phyloP scores from a whole-genome alignment of 2,329 filamentous ascomycete genomes.

The Didymella segeticola region DNA sequence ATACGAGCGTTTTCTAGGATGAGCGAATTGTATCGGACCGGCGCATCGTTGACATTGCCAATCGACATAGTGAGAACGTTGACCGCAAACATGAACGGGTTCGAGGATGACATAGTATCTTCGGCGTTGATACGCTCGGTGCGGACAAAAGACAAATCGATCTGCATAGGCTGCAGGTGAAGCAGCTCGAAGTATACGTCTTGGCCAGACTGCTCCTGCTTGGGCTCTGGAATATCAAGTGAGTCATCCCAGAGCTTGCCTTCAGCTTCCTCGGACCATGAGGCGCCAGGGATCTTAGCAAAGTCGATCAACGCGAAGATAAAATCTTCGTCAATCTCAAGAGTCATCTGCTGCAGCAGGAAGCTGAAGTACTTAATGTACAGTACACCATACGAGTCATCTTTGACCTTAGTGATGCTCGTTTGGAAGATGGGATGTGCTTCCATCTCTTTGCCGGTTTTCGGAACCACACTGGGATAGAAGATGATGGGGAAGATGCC shows the following conservation, averaged over 20 bases:
- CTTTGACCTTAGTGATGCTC: constrained; percentile 92
- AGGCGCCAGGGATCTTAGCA: constrained; percentile 87
- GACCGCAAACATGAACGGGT: constrained; percentile 98
- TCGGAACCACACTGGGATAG: constrained; percentile 96
- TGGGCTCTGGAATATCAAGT: constrained; percentile 90
- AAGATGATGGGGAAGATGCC: constrained; percentile 97
- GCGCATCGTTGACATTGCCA: constrained; percentile 97
- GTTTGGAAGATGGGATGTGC: constrained; percentile 93
- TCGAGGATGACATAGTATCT: constrained; percentile 85
- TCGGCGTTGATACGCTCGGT: constrained; percentile 97
- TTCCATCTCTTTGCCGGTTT: constrained; percentile 95
- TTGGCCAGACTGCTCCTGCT: constrained; percentile 80
- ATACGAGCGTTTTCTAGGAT: constrained; percentile 95
- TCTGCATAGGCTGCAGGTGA: constrained; percentile 97
- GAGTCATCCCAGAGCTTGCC: constrained; percentile 88
- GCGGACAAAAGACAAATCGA: constrained; percentile 95
- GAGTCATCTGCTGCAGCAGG: constrained; percentile 94
- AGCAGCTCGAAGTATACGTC: constrained; percentile 98
- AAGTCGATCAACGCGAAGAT: constrained; percentile 96
- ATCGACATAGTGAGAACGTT: constrained; percentile 99
- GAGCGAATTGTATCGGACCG: constrained; percentile 88
- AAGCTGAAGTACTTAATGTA: constrained; percentile 99
- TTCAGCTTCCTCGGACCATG: constrained; percentile 83
- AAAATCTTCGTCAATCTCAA: constrained; percentile 97
- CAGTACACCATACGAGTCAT: constrained; percentile 95